Conservation (phyloP, 2,329 filamentous ascomycete species). For the Colletotrichum sp. region DNA sequence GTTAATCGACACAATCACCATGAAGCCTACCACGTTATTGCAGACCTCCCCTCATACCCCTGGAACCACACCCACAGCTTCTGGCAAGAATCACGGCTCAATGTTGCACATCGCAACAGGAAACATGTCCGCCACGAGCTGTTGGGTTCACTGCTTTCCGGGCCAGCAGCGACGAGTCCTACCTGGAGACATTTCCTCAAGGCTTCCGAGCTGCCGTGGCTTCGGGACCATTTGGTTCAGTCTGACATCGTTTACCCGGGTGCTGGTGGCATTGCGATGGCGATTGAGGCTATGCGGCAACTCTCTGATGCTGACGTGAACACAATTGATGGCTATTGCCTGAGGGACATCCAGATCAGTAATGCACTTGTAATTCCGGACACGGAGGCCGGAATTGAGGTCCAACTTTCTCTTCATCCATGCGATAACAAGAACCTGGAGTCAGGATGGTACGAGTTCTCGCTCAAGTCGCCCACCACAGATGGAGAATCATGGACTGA, state of each 20-base stretch:
- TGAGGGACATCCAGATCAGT: constrained; percentile 24
- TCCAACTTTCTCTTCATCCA: neutral
- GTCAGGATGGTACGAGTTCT: constrained; percentile 11
- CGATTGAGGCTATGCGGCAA: constrained; percentile 20
- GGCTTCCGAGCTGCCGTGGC: constrained; percentile 45
- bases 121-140: constrained; percentile 13
- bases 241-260: constrained; percentile 46
- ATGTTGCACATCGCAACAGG: constrained; percentile 9
- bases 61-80: constrained; percentile 22
- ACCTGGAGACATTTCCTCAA: constrained; percentile 6
- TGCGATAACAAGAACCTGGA: neutral
- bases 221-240: constrained; percentile 50
- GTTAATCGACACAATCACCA: constrained; percentile 19
- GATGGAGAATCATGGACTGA: constrained; percentile 43
- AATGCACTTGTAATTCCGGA: constrained; percentile 17
- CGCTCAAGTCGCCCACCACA: constrained; percentile 33
- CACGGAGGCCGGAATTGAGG: neutral
- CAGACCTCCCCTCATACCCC: constrained; percentile 21
- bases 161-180: constrained; percentile 23
- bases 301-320: neutral
- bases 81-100: constrained; percentile 12
- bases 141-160: neutral
- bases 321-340: constrained; percentile 16
- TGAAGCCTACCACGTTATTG: neutral
- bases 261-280: constrained; percentile 37